Evolutionary conservation across 352 stramenopile genomes (phyloP).

Genomic region (Globisporangium paroecandrum): DNA sequence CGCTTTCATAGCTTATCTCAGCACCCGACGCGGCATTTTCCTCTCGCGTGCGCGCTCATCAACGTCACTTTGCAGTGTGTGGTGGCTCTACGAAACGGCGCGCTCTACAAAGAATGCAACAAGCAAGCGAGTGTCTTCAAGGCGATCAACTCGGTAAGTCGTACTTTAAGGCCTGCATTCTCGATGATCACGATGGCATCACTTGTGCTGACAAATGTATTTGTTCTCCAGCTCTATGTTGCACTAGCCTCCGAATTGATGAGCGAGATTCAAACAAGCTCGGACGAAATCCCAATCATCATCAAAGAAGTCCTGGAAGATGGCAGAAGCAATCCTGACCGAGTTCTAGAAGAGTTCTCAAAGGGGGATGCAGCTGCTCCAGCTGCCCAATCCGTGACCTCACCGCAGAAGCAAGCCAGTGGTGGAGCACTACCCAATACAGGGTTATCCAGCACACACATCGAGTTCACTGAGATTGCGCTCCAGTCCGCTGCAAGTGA

Average conservation of each 20-base stretch:
- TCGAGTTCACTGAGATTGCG: constrained; percentile 66
- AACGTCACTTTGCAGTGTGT: constrained; percentile 75
- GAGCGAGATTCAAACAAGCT: constrained; percentile 37
- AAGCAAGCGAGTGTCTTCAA: constrained; percentile 49
- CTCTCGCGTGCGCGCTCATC: constrained; percentile 69
- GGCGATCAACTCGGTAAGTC: constrained; percentile 48
- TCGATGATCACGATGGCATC: not conserved
- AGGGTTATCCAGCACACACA: constrained; percentile 16
- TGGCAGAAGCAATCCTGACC: constrained; percentile 32
- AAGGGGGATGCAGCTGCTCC: not conserved
- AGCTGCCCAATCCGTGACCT: not conserved
- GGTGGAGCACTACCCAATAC: constrained; percentile 1
- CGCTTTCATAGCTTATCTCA: constrained; percentile 49
- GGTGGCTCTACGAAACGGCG: constrained; percentile 56
- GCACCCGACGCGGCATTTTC: constrained; percentile 63
- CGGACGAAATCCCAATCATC: constrained; percentile 50
- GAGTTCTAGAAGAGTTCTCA: constrained; percentile 36
- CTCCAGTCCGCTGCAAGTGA: constrained; percentile 31
- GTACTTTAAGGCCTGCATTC: not conserved
- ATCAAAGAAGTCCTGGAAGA: constrained; percentile 57
- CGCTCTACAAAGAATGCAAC: constrained; percentile 67
- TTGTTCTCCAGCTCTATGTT: constrained; percentile 39
- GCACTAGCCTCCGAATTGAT: constrained; percentile 39
- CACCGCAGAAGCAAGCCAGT: constrained; percentile 9
- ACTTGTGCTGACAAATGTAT: not conserved